Evolutionary conservation across 768 basidiomycete genomes (phyloP), one percentile per base, ranked within the genome.

Genomic region (Pulveroboletus sp.): DNA sequence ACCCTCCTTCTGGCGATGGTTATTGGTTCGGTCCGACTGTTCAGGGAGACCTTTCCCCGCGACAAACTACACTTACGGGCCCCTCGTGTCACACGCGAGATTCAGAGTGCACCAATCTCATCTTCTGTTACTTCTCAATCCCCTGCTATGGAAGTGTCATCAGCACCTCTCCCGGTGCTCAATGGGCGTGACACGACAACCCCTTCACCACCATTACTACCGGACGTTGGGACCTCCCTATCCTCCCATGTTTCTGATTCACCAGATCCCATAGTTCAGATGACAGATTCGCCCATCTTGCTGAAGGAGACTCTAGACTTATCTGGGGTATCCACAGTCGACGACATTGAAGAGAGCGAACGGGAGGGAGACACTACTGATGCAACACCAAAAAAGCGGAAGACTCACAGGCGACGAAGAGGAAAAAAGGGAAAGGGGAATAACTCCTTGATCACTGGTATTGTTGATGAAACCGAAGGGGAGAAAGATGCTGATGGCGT

Each of bases 341-440:
- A 60, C 36, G 82, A 76, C 43, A 73, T 66, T 2, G 84, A 81
- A n/a, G 83, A 81, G 10, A 79, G 80, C 33, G 82, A 82, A 49
- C 81, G 77, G 57, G 82, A 80, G 57, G 73, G 66, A 3, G 72
- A 76, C 24, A 46, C 4, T 18, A 62, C 63, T 1, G 71, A 71
- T 1, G 71, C 73, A 5, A 70, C 73, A 0, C 75, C 77, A 0
- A 76, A 71, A 21, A 76, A 73, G 59, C 63, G 70, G 43, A 70
- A 71, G 56, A 51, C 51, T 32, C 66, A 49, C 31, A 60, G 52
- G 74, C 74, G 69, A 57, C 67, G 76, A 36, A 70, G 82, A 48
- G 79, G 81, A 30, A 76, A 75, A 65, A 69, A 78, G 48, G 79
- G 76, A 2, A 78, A 77, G 66, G 80, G 79, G 63, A 64, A 51